Evolutionary conservation across 192 early-diverging fungal genomes (phyloP).

Genomic region (Backusella psychrophila): DNA sequence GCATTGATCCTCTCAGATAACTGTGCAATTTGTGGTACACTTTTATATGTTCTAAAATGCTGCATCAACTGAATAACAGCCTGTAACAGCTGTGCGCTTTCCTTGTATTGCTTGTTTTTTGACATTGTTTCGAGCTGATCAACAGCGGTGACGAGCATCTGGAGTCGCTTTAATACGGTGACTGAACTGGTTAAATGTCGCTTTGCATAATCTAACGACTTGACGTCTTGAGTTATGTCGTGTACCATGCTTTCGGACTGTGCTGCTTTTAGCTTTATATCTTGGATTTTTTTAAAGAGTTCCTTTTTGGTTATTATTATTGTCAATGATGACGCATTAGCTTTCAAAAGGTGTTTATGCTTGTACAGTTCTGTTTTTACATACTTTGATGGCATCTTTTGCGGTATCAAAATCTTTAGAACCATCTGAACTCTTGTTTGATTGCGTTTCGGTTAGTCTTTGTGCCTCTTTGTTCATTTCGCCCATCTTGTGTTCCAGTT

Average conservation of each 20-base stretch:
- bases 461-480: conserved; percentile 64
- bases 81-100: conserved; percentile 77
- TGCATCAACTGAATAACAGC: conserved; percentile 75
- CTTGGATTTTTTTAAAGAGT: conserved; percentile 76
- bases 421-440: conserved; percentile 51
- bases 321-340: neutral
- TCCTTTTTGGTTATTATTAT: conserved; percentile 42
- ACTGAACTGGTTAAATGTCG: conserved; percentile 83
- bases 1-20: conserved; percentile 60
- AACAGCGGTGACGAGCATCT: conserved; percentile 84
- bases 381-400: conserved; percentile 74
- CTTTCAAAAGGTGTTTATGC: neutral
- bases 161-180: conserved; percentile 77
- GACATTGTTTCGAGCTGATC: conserved; percentile 69
- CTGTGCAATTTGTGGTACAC: conserved; percentile 72
- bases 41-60: conserved; percentile 72
- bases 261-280: conserved; percentile 82
- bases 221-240: conserved; percentile 96
- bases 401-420: conserved; percentile 67
- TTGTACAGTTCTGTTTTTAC: neutral
- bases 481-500: conserved; percentile 57
- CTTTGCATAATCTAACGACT: conserved; percentile 91
- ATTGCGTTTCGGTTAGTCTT: conserved; percentile 70
- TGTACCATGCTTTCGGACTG: conserved; percentile 86
- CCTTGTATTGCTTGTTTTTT: conserved; percentile 69